These are phyloP conservation scores for Triadica sebifera DNA, from an alignment of 345 rosid species.

Conservation along the genomic window DNA sequence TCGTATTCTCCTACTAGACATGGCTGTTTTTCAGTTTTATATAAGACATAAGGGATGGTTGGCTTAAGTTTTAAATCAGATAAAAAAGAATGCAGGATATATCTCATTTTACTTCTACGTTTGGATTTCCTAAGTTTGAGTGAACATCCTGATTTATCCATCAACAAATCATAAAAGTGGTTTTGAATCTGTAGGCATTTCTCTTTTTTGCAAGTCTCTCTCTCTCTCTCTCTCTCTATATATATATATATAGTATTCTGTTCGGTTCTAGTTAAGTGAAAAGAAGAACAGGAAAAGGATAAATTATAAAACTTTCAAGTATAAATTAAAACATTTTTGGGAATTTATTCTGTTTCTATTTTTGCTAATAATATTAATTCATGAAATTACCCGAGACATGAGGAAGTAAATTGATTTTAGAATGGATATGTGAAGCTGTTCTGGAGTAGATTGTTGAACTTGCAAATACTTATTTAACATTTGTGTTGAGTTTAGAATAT, in stretches of 20 bases:
- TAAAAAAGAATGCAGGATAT: not conserved
- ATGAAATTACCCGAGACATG: too few species aligned
- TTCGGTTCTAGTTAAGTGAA: too few species aligned
- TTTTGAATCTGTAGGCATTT: not conserved
- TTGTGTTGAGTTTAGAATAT: too few species aligned
- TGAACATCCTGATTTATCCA: not conserved
- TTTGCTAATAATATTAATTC: too few species aligned
- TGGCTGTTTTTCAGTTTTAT: not conserved
- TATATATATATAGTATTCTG: too few species aligned
- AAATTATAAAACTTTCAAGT: too few species aligned
- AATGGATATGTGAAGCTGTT: not conserved
- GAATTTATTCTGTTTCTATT: too few species aligned
- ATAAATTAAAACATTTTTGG: not conserved
- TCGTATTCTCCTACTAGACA: not conserved
- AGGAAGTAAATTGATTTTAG: not conserved
- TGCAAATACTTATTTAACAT: too few species aligned
- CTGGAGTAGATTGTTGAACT: not conserved
- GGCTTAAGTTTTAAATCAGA: not conserved
- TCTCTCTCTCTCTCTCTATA: too few species aligned
- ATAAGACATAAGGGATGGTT: not conserved
- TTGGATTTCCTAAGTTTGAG: not conserved
- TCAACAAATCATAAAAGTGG: not conserved
- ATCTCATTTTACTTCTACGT: not conserved
- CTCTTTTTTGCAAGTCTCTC: too few species aligned
- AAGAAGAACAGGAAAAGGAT: too few species aligned